phyloP scores from a whole-genome alignment of 2,329 filamentous ascomycete species.

The Nigrograna mackinnonii region DNA sequence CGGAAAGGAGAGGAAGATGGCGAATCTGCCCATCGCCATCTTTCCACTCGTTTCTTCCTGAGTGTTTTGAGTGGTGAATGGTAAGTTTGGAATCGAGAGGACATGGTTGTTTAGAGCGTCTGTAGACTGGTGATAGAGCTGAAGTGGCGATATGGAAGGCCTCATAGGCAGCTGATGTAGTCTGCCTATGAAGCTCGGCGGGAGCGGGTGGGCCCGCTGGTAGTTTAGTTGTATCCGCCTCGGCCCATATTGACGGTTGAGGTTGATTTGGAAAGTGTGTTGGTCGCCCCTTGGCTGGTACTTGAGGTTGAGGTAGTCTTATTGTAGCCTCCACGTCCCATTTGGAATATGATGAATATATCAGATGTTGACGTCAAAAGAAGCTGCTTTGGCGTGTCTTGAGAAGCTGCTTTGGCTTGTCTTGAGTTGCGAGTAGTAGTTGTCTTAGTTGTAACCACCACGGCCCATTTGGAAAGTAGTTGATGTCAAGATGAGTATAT shows the following conservation, averaged over 20 bases:
- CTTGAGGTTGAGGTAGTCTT: constrained; percentile 18
- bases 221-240: constrained; percentile 35
- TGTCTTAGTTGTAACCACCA: constrained; percentile 44
- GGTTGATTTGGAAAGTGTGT: constrained; percentile 7
- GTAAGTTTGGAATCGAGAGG: constrained; percentile 3
- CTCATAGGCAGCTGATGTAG: no score
- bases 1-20: not conserved
- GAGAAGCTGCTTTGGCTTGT: not conserved
- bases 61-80: constrained; percentile 19
- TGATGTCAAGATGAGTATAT: no score
- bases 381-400: not conserved
- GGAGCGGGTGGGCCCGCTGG: not conserved
- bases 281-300: constrained; percentile 17
- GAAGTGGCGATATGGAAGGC: no score
- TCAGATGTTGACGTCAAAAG: not conserved
- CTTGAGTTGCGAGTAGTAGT: not conserved
- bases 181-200: no score
- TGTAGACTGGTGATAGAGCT: no score
- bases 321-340: constrained; percentile 49
- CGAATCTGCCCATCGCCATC: constrained; percentile 18
- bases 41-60: constrained; percentile 28
- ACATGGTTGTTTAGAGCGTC: no score
- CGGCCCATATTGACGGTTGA: constrained; percentile 30
- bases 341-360: constrained; percentile 10
- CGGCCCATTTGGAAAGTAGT: no score